phyloP scores from a whole-genome alignment of 2,329 filamentous ascomycete genomes.

The Aspergillus brasiliensis region DNA sequence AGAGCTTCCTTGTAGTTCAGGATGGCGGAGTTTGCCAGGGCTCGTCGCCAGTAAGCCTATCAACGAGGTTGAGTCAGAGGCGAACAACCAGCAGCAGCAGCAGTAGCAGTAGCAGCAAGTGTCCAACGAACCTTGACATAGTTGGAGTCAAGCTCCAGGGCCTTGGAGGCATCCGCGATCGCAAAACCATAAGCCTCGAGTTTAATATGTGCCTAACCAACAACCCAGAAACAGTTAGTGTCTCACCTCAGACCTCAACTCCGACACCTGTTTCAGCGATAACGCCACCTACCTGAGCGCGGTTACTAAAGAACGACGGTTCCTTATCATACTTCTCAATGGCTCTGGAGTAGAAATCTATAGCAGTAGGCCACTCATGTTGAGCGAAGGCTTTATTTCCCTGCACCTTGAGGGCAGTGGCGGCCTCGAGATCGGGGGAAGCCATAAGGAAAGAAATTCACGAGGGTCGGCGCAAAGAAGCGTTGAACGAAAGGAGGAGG shows the following conservation, averaged over 20 bases:
- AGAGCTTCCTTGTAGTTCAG: slow-evolving; percentile 84
- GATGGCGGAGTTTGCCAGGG: slow-evolving; percentile 88
- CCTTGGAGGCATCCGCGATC: slow-evolving; percentile 85
- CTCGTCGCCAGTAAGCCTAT: slow-evolving; percentile 91
- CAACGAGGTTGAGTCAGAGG: background rate
- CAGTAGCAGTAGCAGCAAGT: no score
- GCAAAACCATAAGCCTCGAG: slow-evolving; percentile 93
- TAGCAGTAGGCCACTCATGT: slow-evolving; percentile 81
- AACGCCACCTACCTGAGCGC: slow-evolving; percentile 74
- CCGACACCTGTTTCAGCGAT: slow-evolving; percentile 34
- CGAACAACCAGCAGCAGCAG: background rate
- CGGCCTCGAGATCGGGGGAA: slow-evolving; percentile 61
- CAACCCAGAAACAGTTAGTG: slow-evolving; percentile 15
- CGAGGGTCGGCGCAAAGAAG: background rate
- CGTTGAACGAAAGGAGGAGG: slow-evolving; percentile 8
- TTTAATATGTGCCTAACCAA: slow-evolving; percentile 81
- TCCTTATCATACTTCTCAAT: slow-evolving; percentile 82
- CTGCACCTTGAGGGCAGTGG: slow-evolving; percentile 83
- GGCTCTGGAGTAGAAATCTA: slow-evolving; percentile 82
- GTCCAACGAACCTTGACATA: slow-evolving; percentile 76
- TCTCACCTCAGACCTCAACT: background rate
- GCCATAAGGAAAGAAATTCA: slow-evolving; percentile 42
- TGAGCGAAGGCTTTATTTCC: slow-evolving; percentile 90
- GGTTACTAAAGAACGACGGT: slow-evolving; percentile 89
- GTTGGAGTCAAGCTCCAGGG: slow-evolving; percentile 82